phyloP scores from a whole-genome alignment of 345 rosid species.

The Reutealis trisperma region DNA sequence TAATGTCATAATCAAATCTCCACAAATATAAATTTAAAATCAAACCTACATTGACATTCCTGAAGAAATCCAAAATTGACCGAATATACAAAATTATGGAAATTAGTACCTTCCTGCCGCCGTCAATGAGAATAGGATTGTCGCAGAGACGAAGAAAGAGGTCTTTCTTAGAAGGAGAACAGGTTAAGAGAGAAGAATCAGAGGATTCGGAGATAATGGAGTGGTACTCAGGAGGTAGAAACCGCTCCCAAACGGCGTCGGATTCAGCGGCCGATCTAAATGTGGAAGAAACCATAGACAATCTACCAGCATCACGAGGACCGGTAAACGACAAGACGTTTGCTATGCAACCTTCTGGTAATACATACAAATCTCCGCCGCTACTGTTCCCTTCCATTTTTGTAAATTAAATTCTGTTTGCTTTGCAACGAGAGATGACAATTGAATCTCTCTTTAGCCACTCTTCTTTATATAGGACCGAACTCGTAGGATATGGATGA shows the following conservation, averaged over 20 bases:
- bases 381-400: neutral
- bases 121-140: conserved; percentile 8
- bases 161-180: neutral
- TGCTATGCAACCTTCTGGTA: conserved; percentile 18
- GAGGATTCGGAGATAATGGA: neutral
- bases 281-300: conserved; percentile 20
- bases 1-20: neutral
- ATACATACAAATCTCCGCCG: neutral
- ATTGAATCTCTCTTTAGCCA: neutral
- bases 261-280: conserved; percentile 31
- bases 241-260: conserved; percentile 34
- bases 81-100: neutral
- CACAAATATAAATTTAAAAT: neutral
- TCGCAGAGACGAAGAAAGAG: conserved; percentile 12
- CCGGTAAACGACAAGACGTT: conserved; percentile 25
- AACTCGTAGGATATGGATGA: neutral
- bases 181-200: neutral
- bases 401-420: neutral
- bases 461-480: neutral
- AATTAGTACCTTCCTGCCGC: neutral
- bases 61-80: neutral
- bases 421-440: too few species aligned
- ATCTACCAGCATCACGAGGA: conserved; percentile 30
- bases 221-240: conserved; percentile 27
- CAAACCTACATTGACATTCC: neutral